Base-by-base conservation (phyloP, 306 rosid species). In the Glycine latifolia region DNA sequence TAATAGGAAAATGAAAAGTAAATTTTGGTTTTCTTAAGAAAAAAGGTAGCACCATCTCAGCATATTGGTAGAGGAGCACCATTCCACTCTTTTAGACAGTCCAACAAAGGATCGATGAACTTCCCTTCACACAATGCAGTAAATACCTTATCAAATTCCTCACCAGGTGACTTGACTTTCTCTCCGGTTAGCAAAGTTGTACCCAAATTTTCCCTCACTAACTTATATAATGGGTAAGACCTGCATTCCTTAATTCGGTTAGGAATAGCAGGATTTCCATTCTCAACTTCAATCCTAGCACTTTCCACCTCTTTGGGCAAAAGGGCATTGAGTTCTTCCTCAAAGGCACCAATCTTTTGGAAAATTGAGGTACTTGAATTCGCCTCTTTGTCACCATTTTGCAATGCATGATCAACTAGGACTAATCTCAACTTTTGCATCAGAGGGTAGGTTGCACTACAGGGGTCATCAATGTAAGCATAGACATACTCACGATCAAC, bases 61-160 rank as follows among this genome's bases (percentile, higher is more conserved):
- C 82, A 84, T 13, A 95, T 88, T 7, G 98, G 98, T 2, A 95
- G 86, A 54, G 98, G 97, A 85, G 90, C 91, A 72, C 98, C 97
- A 82, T 95, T 95, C 98, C 98, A 95, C 20, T 86, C 92, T 79
- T 90, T 87, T 56, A 95, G 75, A 67, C 98, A 95, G 0, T 89
- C 97, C 43, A 95, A 73, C 82, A 92, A 48, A 1, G 98, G 97
- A 48, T 95, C 94, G 75, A 92, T 90, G 74, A 95, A 65, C 83
- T 79, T 91, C 0, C 98, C 97, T 53, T 76, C 86, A 73, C 89
- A 88, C 69, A 95, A 81, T 41, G 97, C 98, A 1, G 84, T 49
- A 87, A 95, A 95, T 0, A 95, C 95, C 82, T 88, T 92, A 7
- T 95, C 98, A 83, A 76, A 90, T 59, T 92, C 98, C 50, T 95